Percentiles rank a stretch among this genome's conserved stretches.
Evolutionary conservation across 2,329 filamentous ascomycete species (phyloP).

Genomic region (Erysiphe neolycopersici): DNA sequence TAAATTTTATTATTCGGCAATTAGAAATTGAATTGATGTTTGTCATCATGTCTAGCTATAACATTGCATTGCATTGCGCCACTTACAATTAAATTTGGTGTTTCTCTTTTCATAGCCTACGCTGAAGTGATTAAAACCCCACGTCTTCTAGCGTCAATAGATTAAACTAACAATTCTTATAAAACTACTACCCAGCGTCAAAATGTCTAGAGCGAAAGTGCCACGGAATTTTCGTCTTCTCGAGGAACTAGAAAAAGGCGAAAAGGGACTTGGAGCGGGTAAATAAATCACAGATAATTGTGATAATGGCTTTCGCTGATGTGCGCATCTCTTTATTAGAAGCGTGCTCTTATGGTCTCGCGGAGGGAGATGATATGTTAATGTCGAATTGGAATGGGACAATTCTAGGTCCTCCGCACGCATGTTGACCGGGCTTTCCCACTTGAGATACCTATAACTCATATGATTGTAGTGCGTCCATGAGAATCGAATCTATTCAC

Average conservation of each 20-base stretch:
- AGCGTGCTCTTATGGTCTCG: constrained; percentile 88
- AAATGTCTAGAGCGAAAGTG: constrained; percentile 33
- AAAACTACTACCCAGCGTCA: not conserved
- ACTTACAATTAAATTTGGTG: too few species aligned
- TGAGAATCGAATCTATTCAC: constrained; percentile 96
- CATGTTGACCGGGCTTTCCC: constrained; percentile 21
- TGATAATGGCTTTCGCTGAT: constrained; percentile 4
- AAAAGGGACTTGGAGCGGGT: constrained; percentile 90
- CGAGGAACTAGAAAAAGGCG: constrained; percentile 95
- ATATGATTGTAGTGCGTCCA: constrained; percentile 44
- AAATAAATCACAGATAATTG: constrained; percentile 10
- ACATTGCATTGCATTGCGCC: too few species aligned
- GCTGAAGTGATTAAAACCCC: too few species aligned
- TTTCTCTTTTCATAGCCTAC: too few species aligned
- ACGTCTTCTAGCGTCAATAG: too few species aligned
- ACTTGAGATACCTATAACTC: not conserved
- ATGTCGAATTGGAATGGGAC: constrained; percentile 99
- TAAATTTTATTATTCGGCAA: too few species aligned
- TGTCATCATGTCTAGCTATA: too few species aligned
- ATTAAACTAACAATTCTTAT: too few species aligned
- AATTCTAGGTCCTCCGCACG: constrained; percentile 86
- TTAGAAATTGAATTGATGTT: too few species aligned
- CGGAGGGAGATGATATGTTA: constrained; percentile 76
- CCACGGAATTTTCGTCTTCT: constrained; percentile 90
- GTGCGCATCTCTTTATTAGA: constrained; percentile 24